Base-by-base conservation (phyloP, 768 basidiomycete species). In the Russula virescens region DNA sequence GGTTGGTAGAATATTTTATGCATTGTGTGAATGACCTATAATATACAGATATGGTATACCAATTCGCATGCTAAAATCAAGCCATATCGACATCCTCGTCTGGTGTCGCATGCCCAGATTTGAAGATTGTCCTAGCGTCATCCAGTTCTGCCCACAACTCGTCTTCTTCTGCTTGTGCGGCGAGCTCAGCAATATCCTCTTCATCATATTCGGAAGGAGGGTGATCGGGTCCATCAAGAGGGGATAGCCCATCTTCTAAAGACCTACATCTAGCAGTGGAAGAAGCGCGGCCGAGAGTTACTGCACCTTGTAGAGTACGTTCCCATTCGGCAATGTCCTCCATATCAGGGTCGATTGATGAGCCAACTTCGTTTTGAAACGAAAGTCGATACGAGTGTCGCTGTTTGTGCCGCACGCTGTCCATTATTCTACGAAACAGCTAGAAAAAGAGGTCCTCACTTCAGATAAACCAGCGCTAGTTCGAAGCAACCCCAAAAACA, bases 331-430 rank as follows among this genome's bases (percentile, higher is more conserved):
- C 73, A 5, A 81, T 71, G 60, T 89, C 86, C 38, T 90, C 86
- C 69, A 88, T 73, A 70, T 83, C 83, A 5, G 88, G 88, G 69
- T 90, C 88, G 61, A 88, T 82, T 1, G 88, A 89, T 18, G 87
- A 88, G 6, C 88, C 88, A 3, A 90, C 87, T 61, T 89, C 87
- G 19, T 75, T 70, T 28, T 81, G 79, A 63, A 86, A 90, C 1
- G 87, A 89, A 3, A 87, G 70, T 10, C 81, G 79, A 66, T 85
- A 88, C 2, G 77, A 71, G 68, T 88, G 81, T 2, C 70, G 75
- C 19, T 74, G 71, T 67, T 80, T 84, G 13, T 78, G 75, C 35
- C 77, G 78, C 14, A 81, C 74, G 68, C 81, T 83, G 8, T 77
- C 75, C 72, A 90, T 77, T 31, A 90, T 86, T 53, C 88, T 79